Evolutionary conservation across 176 grass and related monocot genomes (phyloP).

Genomic region (Hyparrhenia diplandra): DNA sequence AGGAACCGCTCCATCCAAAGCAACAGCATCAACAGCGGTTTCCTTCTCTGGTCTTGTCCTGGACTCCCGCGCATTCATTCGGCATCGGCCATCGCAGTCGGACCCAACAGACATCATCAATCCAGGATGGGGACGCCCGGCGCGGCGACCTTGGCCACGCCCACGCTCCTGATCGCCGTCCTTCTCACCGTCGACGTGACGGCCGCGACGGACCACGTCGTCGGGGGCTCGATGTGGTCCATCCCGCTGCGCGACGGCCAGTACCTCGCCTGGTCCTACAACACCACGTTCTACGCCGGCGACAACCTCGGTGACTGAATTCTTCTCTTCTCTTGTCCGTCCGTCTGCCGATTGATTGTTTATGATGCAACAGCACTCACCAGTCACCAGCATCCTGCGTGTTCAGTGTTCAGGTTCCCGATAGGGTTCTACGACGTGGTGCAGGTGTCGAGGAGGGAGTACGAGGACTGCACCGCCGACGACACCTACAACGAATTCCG

Average conservation of each 20-base stretch:
- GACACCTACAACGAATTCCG: conserved; percentile 17
- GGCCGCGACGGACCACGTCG: conserved; percentile 19
- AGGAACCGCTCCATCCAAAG: background rate
- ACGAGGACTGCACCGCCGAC: conserved; percentile 20
- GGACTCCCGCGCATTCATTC: background rate
- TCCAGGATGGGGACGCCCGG: background rate
- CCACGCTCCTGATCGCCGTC: background rate
- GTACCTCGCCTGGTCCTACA: conserved; percentile 45
- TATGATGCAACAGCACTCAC: background rate
- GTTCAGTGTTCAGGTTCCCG: conserved; percentile 55
- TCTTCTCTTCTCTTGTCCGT: background rate
- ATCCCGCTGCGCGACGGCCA: conserved; percentile 35
- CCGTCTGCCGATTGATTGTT: background rate
- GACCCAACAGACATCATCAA: no score
- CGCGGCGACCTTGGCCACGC: background rate
- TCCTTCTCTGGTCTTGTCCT: background rate
- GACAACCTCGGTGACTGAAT: conserved; percentile 30
- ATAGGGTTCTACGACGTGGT: conserved; percentile 53
- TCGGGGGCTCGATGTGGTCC: conserved; percentile 49
- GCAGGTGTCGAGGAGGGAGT: conserved; percentile 42
- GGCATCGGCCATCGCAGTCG: background rate
- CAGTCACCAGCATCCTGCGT: no score
- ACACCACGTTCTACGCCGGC: conserved; percentile 31
- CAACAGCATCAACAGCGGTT: background rate
- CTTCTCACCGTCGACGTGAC: background rate